These are phyloP conservation scores for Lentinula raphanica DNA, from an alignment of 768 basidiomycete genomes.

Conservation along the genomic window DNA sequence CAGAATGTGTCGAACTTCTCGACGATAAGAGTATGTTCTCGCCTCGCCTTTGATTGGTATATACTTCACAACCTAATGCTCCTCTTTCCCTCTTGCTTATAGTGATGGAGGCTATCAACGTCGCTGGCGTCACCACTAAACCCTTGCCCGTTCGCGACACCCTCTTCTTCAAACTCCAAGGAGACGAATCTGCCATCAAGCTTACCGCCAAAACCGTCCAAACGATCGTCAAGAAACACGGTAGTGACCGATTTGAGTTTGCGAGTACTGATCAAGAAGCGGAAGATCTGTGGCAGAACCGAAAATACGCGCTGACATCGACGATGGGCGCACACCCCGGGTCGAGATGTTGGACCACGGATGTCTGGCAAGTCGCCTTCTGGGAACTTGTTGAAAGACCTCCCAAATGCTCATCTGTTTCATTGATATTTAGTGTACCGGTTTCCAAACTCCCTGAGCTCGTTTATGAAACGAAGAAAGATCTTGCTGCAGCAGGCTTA, in stretches of 20 bases:
- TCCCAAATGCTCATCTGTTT: background rate
- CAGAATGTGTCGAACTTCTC: slow-evolving; percentile 85
- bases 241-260: slow-evolving; percentile 64
- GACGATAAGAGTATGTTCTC: slow-evolving; percentile 58
- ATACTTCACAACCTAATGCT: background rate
- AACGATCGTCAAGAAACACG: slow-evolving; percentile 60
- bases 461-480: slow-evolving; percentile 74
- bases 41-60: background rate
- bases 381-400: background rate
- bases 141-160: slow-evolving; percentile 71
- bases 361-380: slow-evolving; percentile 64
- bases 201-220: slow-evolving; percentile 56
- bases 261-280: slow-evolving; percentile 74
- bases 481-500: slow-evolving; percentile 53
- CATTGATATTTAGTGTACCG: slow-evolving; percentile 46
- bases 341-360: slow-evolving; percentile 75
- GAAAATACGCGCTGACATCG: slow-evolving; percentile 79
- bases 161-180: slow-evolving; percentile 91
- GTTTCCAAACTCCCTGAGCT: slow-evolving; percentile 65
- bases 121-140: slow-evolving; percentile 51
- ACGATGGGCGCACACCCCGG: slow-evolving; percentile 49
- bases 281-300: slow-evolving; percentile 73
- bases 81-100: background rate
- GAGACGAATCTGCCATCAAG: slow-evolving; percentile 53
- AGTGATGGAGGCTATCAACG: slow-evolving; percentile 80